These are phyloP conservation scores for Rubia balearica DNA, from an alignment of 305 asterid species.

Conservation along the genomic window DNA sequence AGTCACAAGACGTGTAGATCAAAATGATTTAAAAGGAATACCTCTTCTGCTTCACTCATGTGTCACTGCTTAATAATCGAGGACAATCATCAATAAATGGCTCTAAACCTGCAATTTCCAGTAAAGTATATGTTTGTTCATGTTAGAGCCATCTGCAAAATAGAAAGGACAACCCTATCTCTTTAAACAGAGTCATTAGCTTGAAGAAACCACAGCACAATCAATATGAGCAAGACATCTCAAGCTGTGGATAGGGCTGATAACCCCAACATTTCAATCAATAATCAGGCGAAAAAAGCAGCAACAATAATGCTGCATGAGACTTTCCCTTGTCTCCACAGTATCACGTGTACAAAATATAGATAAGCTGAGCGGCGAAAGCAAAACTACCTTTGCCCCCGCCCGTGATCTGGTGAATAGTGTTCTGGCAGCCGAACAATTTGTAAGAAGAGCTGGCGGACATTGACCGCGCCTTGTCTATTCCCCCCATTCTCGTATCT, in stretches of 20 bases:
- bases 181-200: slow-evolving; percentile 64
- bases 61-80: too few relatives aligned
- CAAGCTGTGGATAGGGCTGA: slow-evolving; percentile 68
- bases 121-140: too few relatives aligned
- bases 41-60: too few relatives aligned
- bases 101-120: too few relatives aligned
- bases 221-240: slow-evolving; percentile 67
- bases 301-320: slow-evolving; percentile 59
- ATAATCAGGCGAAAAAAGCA: slow-evolving; percentile 75
- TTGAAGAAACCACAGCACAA: slow-evolving; percentile 59
- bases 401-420: slow-evolving; percentile 74
- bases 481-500: slow-evolving; percentile 31
- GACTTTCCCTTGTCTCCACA: slow-evolving; percentile 62
- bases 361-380: not conserved
- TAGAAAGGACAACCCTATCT: slow-evolving; percentile 38
- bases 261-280: slow-evolving; percentile 71
- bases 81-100: too few relatives aligned
- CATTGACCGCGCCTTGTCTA: slow-evolving; percentile 36
- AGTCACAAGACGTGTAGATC: too few relatives aligned
- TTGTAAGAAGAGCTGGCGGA: slow-evolving; percentile 41
- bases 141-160: not conserved
- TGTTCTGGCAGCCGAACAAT: slow-evolving; percentile 40
- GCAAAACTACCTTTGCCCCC: slow-evolving; percentile 62
- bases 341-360: slow-evolving; percentile 22
- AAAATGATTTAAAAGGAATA: too few relatives aligned